Conservation (phyloP, 306 rosid species). For the Chamaecrista fasciculata region DNA sequence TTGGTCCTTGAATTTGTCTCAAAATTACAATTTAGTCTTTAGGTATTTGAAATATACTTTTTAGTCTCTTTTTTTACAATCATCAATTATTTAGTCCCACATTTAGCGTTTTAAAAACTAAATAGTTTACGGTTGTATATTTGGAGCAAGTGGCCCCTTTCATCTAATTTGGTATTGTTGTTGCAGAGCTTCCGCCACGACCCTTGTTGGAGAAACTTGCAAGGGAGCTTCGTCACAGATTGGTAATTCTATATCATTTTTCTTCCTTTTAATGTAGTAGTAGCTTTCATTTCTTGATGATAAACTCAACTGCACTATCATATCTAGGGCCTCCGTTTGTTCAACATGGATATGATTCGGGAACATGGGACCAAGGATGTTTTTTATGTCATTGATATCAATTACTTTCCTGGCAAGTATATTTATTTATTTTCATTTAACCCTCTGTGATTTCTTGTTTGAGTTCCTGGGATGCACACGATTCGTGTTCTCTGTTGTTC, state of each 20-base stretch:
- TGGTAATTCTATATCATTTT: conserved; percentile 17
- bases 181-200: conserved; percentile 34
- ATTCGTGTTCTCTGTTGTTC: background rate
- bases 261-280: background rate
- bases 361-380: conserved; percentile 36
- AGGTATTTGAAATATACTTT: too few relatives aligned
- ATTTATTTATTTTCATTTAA: conserved; percentile 8
- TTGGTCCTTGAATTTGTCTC: too few relatives aligned
- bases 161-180: background rate
- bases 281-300: background rate
- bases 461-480: background rate
- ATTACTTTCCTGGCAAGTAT: conserved; percentile 43
- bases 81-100: too few relatives aligned
- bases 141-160: background rate
- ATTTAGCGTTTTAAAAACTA: too few relatives aligned
- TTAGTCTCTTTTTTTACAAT: too few relatives aligned
- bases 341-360: conserved; percentile 40
- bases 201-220: conserved; percentile 35
- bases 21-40: too few relatives aligned
- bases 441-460: background rate
- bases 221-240: conserved; percentile 29
- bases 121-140: background rate
- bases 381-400: conserved; percentile 39
- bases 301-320: background rate
- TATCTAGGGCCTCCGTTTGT: conserved; percentile 35